Evolutionary conservation across 1,284 basidiomycete genomes (phyloP).

Genomic region (Ustilago lituana): DNA sequence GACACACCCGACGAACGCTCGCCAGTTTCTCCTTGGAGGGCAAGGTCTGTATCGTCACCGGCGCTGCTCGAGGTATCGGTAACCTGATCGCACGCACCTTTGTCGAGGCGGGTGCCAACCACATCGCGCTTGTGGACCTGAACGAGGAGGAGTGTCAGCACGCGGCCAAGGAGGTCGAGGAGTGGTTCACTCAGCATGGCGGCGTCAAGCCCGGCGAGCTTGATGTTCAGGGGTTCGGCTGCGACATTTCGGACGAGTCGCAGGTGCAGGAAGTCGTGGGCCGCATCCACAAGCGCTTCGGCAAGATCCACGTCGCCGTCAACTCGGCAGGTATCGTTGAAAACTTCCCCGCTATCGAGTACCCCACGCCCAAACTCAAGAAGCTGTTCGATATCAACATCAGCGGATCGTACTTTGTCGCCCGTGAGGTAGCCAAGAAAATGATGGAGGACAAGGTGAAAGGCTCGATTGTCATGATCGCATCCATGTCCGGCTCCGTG

Average conservation of each 20-base stretch:
- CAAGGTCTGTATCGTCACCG: conserved; percentile 92
- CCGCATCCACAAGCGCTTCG: conserved; percentile 72
- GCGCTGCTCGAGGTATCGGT: conserved; percentile 80
- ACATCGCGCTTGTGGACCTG: conserved; percentile 84
- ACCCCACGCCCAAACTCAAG: conserved; percentile 69
- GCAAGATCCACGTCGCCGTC: conserved; percentile 75
- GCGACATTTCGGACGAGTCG: conserved; percentile 85
- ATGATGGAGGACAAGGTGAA: conserved; percentile 71
- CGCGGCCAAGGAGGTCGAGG: conserved; percentile 79
- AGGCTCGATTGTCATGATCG: conserved; percentile 86
- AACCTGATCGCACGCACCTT: conserved; percentile 74
- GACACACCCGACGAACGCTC: conserved; percentile 54
- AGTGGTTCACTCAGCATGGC: conserved; percentile 73
- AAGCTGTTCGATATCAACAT: conserved; percentile 89
- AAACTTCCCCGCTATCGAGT: conserved; percentile 90
- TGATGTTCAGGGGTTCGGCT: conserved; percentile 80
- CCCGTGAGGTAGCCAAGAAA: conserved; percentile 83
- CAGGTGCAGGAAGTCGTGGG: conserved; percentile 43
- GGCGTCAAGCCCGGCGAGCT: conserved; percentile 74
- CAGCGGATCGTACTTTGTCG: conserved; percentile 83
- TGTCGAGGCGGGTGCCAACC: conserved; percentile 85
- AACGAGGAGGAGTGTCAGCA: conserved; percentile 77
- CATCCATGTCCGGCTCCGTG: conserved; percentile 84
- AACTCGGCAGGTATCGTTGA: conserved; percentile 80
- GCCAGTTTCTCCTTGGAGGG: conserved; percentile 60